These are phyloP conservation scores for Cicer chorassanicum DNA, from an alignment of 306 rosid species.

Conservation along the genomic window DNA sequence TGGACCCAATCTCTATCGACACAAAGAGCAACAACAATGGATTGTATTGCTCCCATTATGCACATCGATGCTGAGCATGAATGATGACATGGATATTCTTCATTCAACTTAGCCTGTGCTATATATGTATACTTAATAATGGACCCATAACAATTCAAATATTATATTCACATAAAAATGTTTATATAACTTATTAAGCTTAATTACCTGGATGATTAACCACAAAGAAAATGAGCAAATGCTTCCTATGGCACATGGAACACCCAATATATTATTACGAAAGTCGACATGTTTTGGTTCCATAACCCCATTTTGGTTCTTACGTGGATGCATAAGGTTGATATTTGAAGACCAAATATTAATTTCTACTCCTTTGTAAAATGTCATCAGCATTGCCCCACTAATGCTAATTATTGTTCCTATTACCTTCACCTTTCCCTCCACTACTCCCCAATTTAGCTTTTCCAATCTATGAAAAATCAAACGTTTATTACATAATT, in stretches of 20 bases:
- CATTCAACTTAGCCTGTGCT: conserved; percentile 52
- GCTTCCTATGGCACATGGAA: conserved; percentile 39
- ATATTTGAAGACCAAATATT: conserved; percentile 45
- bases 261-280: conserved; percentile 24
- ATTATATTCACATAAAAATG: background rate
- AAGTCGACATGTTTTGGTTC: background rate
- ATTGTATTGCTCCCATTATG: conserved; percentile 18
- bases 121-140: too few species aligned
- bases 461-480: conserved; percentile 47
- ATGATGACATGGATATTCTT: conserved; percentile 47
- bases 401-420: conserved; percentile 53
- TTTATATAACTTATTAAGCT: background rate
- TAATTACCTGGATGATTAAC: conserved; percentile 54
- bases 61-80: conserved; percentile 52
- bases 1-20: conserved; percentile 46
- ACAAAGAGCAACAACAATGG: conserved; percentile 31
- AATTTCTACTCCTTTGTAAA: conserved; percentile 54
- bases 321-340: conserved; percentile 46
- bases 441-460: conserved; percentile 35
- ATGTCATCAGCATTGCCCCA: conserved; percentile 59
- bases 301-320: conserved; percentile 20
- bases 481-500: background rate
- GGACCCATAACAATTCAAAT: background rate
- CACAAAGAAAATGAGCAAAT: conserved; percentile 45
- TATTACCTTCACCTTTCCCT: conserved; percentile 56